Evolutionary conservation across 306 rosid genomes (phyloP).

Genomic region (Medicago ruthenica): DNA sequence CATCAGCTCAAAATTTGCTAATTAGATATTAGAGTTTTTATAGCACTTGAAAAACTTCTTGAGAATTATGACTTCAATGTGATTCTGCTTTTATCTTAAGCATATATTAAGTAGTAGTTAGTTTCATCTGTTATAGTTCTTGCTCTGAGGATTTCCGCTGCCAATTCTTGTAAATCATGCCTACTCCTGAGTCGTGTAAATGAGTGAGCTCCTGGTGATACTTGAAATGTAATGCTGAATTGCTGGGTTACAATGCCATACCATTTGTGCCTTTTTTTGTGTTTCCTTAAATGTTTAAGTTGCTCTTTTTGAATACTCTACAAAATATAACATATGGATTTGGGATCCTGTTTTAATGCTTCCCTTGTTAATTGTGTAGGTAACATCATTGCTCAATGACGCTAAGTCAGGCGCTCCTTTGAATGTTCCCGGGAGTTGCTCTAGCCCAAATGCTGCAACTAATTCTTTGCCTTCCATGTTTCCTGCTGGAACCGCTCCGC

Average conservation of each 20-base stretch:
- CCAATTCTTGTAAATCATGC: slow-evolving; percentile 14
- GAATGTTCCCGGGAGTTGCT: slow-evolving; percentile 89
- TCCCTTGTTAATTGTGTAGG: slow-evolving; percentile 56
- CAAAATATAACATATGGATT: not conserved
- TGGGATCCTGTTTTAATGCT: slow-evolving; percentile 18
- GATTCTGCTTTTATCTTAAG: not conserved
- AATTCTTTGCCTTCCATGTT: slow-evolving; percentile 93
- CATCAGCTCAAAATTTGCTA: slow-evolving; percentile 23
- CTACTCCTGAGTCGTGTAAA: slow-evolving; percentile 11
- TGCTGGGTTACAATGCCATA: not conserved
- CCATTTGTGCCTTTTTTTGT: slow-evolving; percentile 4
- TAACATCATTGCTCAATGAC: slow-evolving; percentile 79
- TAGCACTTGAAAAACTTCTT: not conserved
- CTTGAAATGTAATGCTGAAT: slow-evolving; percentile 34
- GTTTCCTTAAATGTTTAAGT: slow-evolving; percentile 9
- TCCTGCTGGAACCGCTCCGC: slow-evolving; percentile 99
- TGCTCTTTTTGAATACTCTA: slow-evolving; percentile 15
- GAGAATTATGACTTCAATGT: slow-evolving; percentile 32
- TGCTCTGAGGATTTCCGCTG: not conserved
- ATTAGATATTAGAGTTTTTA: not conserved
- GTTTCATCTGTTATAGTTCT: slow-evolving; percentile 11
- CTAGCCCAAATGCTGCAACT: slow-evolving; percentile 90
- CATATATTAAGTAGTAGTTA: slow-evolving; percentile 7
- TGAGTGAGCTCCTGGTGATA: slow-evolving; percentile 14
- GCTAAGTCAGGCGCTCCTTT: slow-evolving; percentile 89